phyloP scores from a whole-genome alignment of 2,329 filamentous ascomycete species.

The Colletotrichum nymphaeae region DNA sequence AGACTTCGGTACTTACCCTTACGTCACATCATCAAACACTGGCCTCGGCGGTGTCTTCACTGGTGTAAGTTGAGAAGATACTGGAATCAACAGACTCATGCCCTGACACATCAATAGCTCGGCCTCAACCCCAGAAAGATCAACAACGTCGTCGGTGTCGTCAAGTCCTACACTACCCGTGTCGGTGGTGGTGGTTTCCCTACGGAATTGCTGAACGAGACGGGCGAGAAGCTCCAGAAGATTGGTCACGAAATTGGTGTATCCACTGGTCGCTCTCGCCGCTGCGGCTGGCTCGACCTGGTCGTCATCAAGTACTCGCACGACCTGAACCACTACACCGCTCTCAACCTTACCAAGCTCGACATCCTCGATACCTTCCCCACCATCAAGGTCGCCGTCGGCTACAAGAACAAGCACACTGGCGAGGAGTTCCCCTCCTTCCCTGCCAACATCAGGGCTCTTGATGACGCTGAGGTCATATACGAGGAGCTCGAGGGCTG shows the following conservation, averaged over 20 bases:
- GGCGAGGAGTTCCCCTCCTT: constrained; percentile 68
- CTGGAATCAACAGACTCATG: neutral
- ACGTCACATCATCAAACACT: constrained; percentile 40
- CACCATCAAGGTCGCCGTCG: constrained; percentile 79
- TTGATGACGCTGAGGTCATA: constrained; percentile 70
- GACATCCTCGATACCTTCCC: constrained; percentile 80
- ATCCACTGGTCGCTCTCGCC: constrained; percentile 69
- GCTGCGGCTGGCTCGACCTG: constrained; percentile 66
- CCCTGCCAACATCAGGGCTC: constrained; percentile 69
- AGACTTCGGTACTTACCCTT: constrained; percentile 66
- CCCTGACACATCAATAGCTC: constrained; percentile 45
- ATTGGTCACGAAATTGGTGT: constrained; percentile 51
- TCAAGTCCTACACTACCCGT: constrained; percentile 76
- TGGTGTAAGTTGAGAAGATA: constrained; percentile 7
- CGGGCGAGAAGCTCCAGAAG: constrained; percentile 59
- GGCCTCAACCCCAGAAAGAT: constrained; percentile 71
- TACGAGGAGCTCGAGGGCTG: constrained; percentile 79
- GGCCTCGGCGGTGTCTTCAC: constrained; percentile 36
- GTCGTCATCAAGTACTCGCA: constrained; percentile 74
- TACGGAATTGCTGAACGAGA: constrained; percentile 64
- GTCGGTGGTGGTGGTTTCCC: constrained; percentile 74
- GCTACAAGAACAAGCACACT: constrained; percentile 65
- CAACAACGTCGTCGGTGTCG: constrained; percentile 71
- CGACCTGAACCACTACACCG: constrained; percentile 75
- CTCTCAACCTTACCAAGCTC: constrained; percentile 70